Base-by-base conservation (phyloP, 2,329 filamentous ascomycete genomes). In the Ambrosiella cleistominuta region DNA sequence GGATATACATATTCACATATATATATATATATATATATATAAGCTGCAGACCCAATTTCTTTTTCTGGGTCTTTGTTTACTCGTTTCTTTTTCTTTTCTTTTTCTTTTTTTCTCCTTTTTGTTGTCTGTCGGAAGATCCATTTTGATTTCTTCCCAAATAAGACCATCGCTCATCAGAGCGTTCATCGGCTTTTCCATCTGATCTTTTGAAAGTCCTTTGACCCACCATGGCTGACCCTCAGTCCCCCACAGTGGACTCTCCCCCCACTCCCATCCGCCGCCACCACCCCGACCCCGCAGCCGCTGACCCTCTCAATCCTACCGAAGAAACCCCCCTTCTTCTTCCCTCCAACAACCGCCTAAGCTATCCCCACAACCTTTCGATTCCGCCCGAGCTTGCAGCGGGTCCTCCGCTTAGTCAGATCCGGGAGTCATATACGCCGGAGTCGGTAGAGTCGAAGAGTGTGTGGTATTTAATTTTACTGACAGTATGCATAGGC, bases 401-500 rank as follows among this genome's bases (percentile, higher is more conserved):
- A 47, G 39, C 59, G 6, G 37, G 42, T 2, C 44, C 56, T 3
- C 40, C 36, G 15, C n/a, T 55, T 15, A 27, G 42, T 9, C 38
- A 17, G n/a, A 11, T 38, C n/a, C 15, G 50, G 19, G 53, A 52
- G 9, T 19, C 47, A 8, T 53, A 37, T 44, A 12, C 12, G 6
- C 19, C 58, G 1, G 65, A 68, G 47, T 72, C 73, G 64, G 68
- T 72, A 51, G 75, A 79, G 61, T 84, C 85, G 27, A 95, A 90
- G 75, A 90, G 86, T 69, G 74, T 83, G 51, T 88, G 84, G 82
- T 95, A 95, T 69, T 75, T 97, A 65, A 79, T 94, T 63, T 73
- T 95, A 62, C 73, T 97, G 69, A 95, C 91, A 6, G 75, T 96
- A 62, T 83, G 86, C 66, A 86, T 95, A 64, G 88, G 88, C 61